Evolutionary conservation across 768 basidiomycete genomes (phyloP).

Genomic region (Fistulinella prunicolor): DNA sequence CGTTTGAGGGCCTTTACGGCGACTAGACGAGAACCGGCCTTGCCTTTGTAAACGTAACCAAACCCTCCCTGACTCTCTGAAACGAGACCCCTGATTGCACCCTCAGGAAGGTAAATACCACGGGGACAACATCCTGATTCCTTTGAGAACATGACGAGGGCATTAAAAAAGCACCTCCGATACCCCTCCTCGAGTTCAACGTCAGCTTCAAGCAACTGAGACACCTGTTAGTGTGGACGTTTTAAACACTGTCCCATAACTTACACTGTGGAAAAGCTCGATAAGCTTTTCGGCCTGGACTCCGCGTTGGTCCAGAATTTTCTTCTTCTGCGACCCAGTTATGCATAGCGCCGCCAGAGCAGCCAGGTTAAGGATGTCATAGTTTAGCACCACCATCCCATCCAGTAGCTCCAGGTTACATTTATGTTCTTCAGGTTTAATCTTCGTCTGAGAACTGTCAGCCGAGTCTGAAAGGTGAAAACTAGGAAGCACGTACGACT

Average conservation of each 20-base stretch:
- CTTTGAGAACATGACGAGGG: constrained; percentile 20
- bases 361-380: constrained; percentile 21
- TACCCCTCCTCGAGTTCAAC: constrained; percentile 17
- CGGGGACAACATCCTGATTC: constrained; percentile 18
- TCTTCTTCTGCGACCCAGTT: constrained; percentile 3
- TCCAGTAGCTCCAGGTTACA: constrained; percentile 26
- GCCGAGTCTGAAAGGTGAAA: neutral
- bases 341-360: constrained; percentile 13
- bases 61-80: constrained; percentile 16
- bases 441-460: constrained; percentile 14
- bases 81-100: constrained; percentile 7
- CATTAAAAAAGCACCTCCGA: constrained; percentile 15
- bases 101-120: constrained; percentile 8
- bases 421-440: constrained; percentile 10
- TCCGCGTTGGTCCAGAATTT: constrained; percentile 3
- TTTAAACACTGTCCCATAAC: neutral
- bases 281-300: constrained; percentile 8
- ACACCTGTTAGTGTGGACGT: constrained; percentile 1
- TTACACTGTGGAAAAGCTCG: constrained; percentile 26
- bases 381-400: constrained; percentile 8
- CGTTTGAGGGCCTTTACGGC: constrained; percentile 24
- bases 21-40: constrained; percentile 19
- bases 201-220: constrained; percentile 22
- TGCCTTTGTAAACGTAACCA: constrained; percentile 21
- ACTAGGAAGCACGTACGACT: constrained; percentile 7